Evolutionary conservation across 2,329 filamentous ascomycete species (phyloP), one percentile per base, ranked within the genome.

Genomic region (Fusarium armeniacum): DNA sequence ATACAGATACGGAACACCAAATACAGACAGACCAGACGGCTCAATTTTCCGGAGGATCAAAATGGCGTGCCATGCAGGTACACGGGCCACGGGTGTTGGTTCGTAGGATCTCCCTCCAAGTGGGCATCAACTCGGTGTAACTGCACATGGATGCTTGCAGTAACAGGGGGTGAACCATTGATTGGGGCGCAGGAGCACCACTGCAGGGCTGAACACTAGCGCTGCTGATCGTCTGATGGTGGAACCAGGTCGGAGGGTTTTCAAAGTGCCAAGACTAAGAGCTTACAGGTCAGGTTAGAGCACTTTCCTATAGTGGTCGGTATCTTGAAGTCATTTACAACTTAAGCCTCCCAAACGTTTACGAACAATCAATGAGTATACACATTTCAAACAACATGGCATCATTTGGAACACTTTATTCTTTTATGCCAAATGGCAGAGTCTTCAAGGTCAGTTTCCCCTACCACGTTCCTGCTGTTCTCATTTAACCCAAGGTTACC

Each of bases 341-440:
- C 6, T 22, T n/a, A 22, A 40, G 18, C 16, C 18, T 36, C 10
- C 7, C 18, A 5, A 36, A 40, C n/a, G 11, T 43, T 43, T 2
- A 24, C 40, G 24, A 24, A 24, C 15, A 16, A 43, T 10, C 13
- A 24, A 15, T 10, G 6, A 43, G 8, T 24, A 10, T 24, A 15
- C 7, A 24, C 1, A 6, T 15, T 11, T 24, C 40, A 24, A 4
- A 35, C 6, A 54, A 10, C 3, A 58, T 58, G 55, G 12, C 46
- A 28, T 24, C 18, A 15, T 58, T 58, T 20, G 55, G 55, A 22
- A 36, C 12, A 2, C 18, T 58, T 15, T 53, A 58, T 11, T 43
- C 46, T 2, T 44, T 43, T n/a, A 35, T 44, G 22, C 55, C 47
- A 10, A 58, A 53, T 18, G 36, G 35, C 28, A 52, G 46, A 24